Percentiles rank a stretch among this genome's conserved stretches.
phyloP scores from a whole-genome alignment of 805 yeast genomes.

The Phaffomyces antillensis region DNA sequence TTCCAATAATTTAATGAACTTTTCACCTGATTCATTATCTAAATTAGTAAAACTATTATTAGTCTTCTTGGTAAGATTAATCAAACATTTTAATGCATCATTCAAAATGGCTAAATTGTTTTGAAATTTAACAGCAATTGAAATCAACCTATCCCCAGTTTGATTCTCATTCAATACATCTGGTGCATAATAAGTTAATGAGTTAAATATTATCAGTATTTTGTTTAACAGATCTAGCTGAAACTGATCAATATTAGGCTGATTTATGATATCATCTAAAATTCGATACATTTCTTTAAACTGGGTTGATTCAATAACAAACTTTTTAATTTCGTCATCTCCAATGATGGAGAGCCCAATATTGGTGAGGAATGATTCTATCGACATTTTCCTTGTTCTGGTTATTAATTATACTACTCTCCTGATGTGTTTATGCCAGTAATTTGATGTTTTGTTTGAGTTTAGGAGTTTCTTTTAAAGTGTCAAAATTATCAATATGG shows the following conservation, averaged over 20 bases:
- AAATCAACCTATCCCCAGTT: constrained; percentile 8
- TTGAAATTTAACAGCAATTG: constrained; percentile 7
- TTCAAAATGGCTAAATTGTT: constrained; percentile 1
- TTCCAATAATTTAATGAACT: not conserved
- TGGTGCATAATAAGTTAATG: constrained; percentile 13
- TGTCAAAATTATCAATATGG: too few species aligned
- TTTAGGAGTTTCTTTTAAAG: too few species aligned
- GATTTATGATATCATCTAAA: constrained; percentile 2
- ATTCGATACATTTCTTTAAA: constrained; percentile 2
- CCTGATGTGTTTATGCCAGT: too few species aligned
- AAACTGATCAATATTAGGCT: not conserved
- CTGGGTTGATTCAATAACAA: constrained; percentile 1
- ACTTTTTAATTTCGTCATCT: constrained; percentile 7
- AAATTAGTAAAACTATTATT: not conserved
- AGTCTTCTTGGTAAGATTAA: constrained; percentile 2
- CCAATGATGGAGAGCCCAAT: constrained; percentile 8
- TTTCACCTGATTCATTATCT: constrained; percentile 1
- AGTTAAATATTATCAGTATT: constrained; percentile 17
- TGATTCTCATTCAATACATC: constrained; percentile 7
- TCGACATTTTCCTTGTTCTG: not conserved
- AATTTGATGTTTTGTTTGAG: too few species aligned
- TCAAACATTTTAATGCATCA: constrained; percentile 3
- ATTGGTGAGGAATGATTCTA: constrained; percentile 3
- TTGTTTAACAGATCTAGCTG: constrained; percentile 10
- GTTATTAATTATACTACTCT: too few species aligned